Evolutionary conservation across 2,329 filamentous ascomycete species (phyloP), one percentile per base, ranked within the genome.

Genomic region (Chrysoporthe austroafricana): DNA sequence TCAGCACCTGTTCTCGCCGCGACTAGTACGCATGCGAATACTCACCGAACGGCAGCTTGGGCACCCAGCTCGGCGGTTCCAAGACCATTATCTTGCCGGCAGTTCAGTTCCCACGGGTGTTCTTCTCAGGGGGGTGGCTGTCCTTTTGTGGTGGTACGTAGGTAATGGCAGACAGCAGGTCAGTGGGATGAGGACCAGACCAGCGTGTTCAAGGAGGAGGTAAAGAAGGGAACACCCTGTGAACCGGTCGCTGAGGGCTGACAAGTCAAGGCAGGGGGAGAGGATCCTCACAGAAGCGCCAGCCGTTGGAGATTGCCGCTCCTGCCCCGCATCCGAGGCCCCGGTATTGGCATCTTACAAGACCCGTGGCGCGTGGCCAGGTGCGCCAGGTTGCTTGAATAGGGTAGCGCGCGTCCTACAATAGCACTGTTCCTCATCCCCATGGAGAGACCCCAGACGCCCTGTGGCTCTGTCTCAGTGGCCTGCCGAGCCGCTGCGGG

Each of bases 1-100:
- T 70, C 57, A 70, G 73, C 69, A 60, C 21, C 26, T 63, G n/a
- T 48, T 26, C 16, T 14, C 11, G 44, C 13, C 50, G 21, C 26
- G 11, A 32, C 50, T 21, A 14, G 14, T 34, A 4, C 7, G 6
- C 36, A 39, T 39, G 26, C 14, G 8, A 34, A 4, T 48, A 76
- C 79, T 74, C 76, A 86, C 85, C 80, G 14, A 83, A 80, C n/a
- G 87, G 85, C 36, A 91, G 82, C 73, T 83, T 77, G 5, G 88
- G 87, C 34, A 87, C 84, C 85, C 87, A 90, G 73, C 85, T 77
- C 9, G 89, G 88, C 66, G 90, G 81, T 63, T 81, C 77, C 77
- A 92, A 92, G 61, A 85, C 82, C 83, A 85, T 85, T n/a, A 26
- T 26, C 71, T 74, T 58, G 39, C 58, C 11, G 44, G 56, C 18